phyloP scores from a whole-genome alignment of 139 green algal species.

The Diplosphaera chodatii region DNA sequence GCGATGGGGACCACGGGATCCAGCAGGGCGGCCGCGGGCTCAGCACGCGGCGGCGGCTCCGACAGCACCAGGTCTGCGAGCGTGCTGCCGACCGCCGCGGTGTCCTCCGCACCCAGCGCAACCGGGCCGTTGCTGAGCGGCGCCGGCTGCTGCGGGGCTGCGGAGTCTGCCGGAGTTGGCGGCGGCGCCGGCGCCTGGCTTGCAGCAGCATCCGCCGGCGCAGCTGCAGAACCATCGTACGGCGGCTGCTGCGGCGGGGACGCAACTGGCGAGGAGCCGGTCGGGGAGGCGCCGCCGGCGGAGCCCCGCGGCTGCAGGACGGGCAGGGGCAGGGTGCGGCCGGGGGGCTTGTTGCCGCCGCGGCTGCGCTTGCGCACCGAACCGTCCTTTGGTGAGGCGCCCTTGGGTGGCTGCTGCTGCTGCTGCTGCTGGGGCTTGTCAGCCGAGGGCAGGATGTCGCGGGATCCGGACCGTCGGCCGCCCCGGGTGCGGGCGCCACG shows the following conservation, averaged over 20 bases:
- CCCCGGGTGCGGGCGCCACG: neutral
- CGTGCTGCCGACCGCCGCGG: neutral
- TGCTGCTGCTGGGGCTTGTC: neutral
- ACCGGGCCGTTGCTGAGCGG: neutral
- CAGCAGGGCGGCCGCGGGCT: neutral
- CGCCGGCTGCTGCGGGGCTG: no score
- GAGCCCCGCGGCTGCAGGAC: neutral
- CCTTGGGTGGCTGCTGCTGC: neutral
- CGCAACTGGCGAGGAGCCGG: neutral
- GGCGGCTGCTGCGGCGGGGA: no score
- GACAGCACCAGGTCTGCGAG: neutral
- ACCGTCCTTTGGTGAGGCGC: neutral
- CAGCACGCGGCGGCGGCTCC: no score
- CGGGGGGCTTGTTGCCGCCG: neutral
- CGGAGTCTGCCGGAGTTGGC: no score
- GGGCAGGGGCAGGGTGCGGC: neutral
- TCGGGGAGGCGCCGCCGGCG: no score
- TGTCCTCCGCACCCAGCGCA: neutral
- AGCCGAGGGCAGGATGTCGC: neutral
- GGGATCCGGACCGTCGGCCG: no score
- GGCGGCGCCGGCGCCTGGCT: neutral
- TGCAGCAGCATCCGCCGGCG: no score
- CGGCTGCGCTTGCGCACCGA: neutral
- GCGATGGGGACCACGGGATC: neutral
- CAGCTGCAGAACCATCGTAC: neutral